Conservation (phyloP, 2,329 filamentous ascomycete species). For the Beauveria scarabaeidicola region DNA sequence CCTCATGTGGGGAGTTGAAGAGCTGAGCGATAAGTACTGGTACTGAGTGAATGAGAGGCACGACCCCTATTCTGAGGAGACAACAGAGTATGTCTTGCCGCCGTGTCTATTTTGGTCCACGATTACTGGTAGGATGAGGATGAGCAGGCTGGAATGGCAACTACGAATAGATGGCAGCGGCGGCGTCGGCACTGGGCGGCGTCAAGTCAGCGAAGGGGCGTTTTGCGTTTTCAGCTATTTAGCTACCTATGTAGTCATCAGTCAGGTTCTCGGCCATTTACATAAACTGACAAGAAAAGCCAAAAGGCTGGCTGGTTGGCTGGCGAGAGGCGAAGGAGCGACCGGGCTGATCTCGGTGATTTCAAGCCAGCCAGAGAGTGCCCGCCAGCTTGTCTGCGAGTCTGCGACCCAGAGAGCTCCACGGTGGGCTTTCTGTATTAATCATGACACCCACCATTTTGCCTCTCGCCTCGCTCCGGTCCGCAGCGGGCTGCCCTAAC, state of each 20-base stretch:
- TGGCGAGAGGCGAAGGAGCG: no score
- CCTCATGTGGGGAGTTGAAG: no score
- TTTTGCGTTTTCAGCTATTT: neutral
- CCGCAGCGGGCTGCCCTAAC: constrained; percentile 2
- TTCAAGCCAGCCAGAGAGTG: no score
- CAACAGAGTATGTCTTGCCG: neutral
- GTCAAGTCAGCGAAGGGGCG: neutral
- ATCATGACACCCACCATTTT: constrained; percentile 4
- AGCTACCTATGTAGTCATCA: no score
- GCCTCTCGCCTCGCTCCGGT: constrained; percentile 8
- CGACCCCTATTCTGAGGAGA: neutral
- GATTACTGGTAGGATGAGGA: neutral
- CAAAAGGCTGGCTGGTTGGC: neutral
- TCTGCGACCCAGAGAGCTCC: neutral
- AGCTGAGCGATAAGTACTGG: no score
- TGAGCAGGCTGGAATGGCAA: neutral
- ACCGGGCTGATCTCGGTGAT: no score
- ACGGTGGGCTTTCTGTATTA: neutral
- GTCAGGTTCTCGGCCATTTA: no score
- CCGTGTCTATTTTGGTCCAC: neutral
- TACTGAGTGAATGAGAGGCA: no score
- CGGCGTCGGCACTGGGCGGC: no score
- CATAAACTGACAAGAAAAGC: neutral
- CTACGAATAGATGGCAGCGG: neutral
- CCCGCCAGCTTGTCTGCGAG: no score